phyloP scores from a whole-genome alignment of 2,329 filamentous ascomycete species.

The Microdochium bolleyi region DNA sequence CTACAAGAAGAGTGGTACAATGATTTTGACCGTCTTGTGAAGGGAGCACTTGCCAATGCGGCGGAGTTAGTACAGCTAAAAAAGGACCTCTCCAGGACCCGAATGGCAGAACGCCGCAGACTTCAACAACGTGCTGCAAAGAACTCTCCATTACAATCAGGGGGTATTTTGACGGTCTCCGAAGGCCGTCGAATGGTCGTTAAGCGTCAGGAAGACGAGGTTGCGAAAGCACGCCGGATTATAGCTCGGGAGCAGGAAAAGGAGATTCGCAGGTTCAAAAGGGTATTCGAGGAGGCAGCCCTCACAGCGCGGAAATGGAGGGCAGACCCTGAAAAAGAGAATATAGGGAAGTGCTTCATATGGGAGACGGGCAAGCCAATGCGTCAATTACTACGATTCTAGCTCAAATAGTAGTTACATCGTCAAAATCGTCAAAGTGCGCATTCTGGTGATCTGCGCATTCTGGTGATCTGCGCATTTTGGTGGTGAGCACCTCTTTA shows the following conservation, averaged over 20 bases:
- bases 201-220: neutral
- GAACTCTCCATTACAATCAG: neutral
- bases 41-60: neutral
- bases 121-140: neutral
- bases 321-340: too few relatives aligned
- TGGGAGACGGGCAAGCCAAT: too few relatives aligned
- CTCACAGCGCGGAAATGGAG: too few relatives aligned
- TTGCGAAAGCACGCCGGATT: neutral
- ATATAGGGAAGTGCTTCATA: too few relatives aligned
- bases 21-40: neutral
- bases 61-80: slow-evolving; percentile 1
- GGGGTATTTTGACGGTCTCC: neutral
- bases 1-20: neutral
- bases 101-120: neutral
- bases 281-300: too few relatives aligned
- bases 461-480: neutral
- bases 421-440: neutral
- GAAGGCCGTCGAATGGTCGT: slow-evolving; percentile 1
- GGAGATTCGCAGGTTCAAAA: neutral
- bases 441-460: neutral
- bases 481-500: neutral
- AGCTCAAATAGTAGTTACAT: neutral
- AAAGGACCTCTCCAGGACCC: neutral
- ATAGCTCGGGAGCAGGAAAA: neutral
- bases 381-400: too few relatives aligned